Percentiles rank a stretch among this genome's conserved stretches.
phyloP scores from a whole-genome alignment of 106 monocot species.

The Acorus calamus region DNA sequence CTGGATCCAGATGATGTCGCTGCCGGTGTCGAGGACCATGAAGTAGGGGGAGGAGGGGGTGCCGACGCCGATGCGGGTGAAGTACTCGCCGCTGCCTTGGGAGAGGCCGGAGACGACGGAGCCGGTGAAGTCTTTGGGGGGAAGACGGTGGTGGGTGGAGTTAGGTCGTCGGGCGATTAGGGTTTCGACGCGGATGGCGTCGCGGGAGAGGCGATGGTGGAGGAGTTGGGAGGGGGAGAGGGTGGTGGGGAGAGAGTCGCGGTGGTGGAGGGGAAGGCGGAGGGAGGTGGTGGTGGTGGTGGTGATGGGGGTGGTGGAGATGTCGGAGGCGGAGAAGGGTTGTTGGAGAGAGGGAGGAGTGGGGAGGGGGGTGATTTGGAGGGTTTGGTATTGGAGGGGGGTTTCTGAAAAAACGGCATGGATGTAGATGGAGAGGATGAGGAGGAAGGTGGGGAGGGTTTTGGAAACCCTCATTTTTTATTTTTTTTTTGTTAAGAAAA shows the following conservation, averaged over 20 bases:
- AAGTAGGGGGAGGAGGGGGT: constrained; percentile 27
- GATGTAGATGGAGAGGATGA: neutral
- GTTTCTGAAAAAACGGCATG: neutral
- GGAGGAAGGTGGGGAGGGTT: neutral
- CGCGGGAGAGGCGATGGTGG: constrained; percentile 15
- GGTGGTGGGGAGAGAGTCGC: constrained; percentile 4
- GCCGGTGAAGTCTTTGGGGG: constrained; percentile 22
- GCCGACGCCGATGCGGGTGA: constrained; percentile 58
- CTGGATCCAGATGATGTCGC: constrained; percentile 76
- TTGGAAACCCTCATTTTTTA: neutral
- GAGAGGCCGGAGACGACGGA: constrained; percentile 50
- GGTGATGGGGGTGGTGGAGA: neutral
- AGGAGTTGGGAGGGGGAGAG: constrained; percentile 6
- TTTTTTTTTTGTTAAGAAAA: no score
- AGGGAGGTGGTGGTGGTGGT: neutral
- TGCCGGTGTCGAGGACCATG: constrained; percentile 77
- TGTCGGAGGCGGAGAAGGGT: neutral
- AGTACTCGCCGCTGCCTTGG: constrained; percentile 77
- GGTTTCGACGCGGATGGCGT: constrained; percentile 11
- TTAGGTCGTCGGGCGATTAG: constrained; percentile 4
- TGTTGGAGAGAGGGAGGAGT: neutral
- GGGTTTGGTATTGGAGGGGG: constrained; percentile 2
- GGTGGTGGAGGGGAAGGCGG: constrained; percentile 10
- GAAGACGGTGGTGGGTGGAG: neutral
- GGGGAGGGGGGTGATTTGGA: constrained; percentile 1